Evolutionary conservation across 106 monocot species (phyloP).

Genomic region (Acorus calamus): DNA sequence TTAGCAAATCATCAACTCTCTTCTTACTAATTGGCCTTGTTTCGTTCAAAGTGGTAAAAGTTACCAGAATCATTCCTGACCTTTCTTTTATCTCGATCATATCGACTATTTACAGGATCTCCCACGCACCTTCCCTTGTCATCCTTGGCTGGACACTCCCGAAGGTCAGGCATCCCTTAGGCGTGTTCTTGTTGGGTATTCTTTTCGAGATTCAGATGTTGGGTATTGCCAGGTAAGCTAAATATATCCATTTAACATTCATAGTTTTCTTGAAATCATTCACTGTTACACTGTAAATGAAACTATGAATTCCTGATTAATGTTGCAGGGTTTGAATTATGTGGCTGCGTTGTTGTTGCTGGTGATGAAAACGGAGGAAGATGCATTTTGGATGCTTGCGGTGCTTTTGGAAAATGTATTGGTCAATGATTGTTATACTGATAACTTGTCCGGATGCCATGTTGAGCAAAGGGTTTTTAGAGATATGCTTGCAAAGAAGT

Average conservation of each 20-base stretch:
- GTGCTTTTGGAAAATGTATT: constrained; percentile 91
- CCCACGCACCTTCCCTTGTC: constrained; percentile 87
- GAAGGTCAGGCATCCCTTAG: constrained; percentile 88
- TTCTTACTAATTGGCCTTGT: too few species aligned
- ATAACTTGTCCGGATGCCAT: constrained; percentile 95
- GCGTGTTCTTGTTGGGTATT: constrained; percentile 96
- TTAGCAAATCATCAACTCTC: too few species aligned
- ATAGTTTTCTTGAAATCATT: neutral
- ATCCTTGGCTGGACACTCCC: constrained; percentile 83
- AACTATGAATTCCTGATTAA: neutral
- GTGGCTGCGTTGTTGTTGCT: constrained; percentile 84
- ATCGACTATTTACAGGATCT: constrained; percentile 48
- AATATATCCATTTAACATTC: constrained; percentile 18
- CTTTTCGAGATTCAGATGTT: constrained; percentile 95
- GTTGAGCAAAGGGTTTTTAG: constrained; percentile 95
- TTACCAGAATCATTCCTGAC: too few species aligned
- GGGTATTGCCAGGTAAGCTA: constrained; percentile 96
- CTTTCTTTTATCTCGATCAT: too few species aligned
- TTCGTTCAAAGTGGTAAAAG: too few species aligned
- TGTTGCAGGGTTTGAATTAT: constrained; percentile 84
- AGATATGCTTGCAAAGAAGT: constrained; percentile 89
- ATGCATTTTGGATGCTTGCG: constrained; percentile 99
- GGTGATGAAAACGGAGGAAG: constrained; percentile 94
- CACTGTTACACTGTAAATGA: too few species aligned
- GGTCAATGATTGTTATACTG: constrained; percentile 90